These are phyloP conservation scores for Lactarius psammicola DNA, from an alignment of 768 basidiomycete species.

Conservation along the genomic window DNA sequence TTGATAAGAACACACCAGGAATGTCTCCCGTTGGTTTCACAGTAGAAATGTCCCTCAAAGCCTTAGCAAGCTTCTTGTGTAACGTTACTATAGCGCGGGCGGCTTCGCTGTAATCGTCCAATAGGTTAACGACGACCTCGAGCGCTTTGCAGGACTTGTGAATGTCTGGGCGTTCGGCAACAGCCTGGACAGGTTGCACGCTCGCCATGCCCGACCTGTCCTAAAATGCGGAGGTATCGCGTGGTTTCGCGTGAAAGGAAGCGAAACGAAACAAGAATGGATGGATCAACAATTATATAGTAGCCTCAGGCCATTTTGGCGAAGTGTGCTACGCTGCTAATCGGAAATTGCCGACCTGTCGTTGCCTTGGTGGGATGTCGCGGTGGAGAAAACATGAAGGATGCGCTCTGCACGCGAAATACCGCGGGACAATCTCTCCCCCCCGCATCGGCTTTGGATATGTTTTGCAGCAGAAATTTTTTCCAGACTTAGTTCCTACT, in stretches of 20 bases:
- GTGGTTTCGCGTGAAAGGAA: not conserved
- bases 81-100: conserved; percentile 56
- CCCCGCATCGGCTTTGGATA: conserved; percentile 32
- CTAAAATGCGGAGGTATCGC: conserved; percentile 5
- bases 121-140: conserved; percentile 60
- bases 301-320: conserved; percentile 1
- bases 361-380: too few species aligned
- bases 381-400: not conserved
- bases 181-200: conserved; percentile 28
- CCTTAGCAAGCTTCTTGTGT: conserved; percentile 75
- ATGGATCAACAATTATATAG: not conserved
- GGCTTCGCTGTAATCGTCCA: conserved; percentile 77
- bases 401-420: too few species aligned
- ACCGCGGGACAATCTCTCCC: not conserved
- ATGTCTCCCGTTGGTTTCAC: conserved; percentile 60
- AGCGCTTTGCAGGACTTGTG: conserved; percentile 81
- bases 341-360: conserved; percentile 22
- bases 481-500: conserved; percentile 45
- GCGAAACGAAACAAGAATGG: not conserved
- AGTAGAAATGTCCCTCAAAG: conserved; percentile 61
- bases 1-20: conserved; percentile 49
- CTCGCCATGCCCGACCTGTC: conserved; percentile 21
- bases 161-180: conserved; percentile 66
- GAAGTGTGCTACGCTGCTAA: conserved; percentile 3
- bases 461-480: conserved; percentile 32